phyloP scores from a whole-genome alignment of 2,329 filamentous ascomycete species.

The Cercospora janseana region DNA sequence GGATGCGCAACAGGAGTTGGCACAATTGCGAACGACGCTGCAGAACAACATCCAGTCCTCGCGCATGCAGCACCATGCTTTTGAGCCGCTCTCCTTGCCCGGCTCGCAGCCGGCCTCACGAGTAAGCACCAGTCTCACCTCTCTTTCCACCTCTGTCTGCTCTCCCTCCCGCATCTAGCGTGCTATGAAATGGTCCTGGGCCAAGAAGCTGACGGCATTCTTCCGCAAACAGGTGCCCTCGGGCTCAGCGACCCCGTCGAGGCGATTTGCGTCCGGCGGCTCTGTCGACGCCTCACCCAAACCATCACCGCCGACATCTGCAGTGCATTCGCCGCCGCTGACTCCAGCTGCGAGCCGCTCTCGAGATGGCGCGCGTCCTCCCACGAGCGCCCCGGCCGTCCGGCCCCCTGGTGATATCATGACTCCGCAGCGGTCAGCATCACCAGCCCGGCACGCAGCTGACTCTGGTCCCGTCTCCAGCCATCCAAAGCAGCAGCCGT shows the following conservation, averaged over 20 bases:
- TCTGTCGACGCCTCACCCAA: slow-evolving; percentile 56
- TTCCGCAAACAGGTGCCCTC: slow-evolving; percentile 47
- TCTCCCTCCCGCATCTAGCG: background rate
- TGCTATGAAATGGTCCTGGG: slow-evolving; percentile 19
- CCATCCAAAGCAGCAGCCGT: slow-evolving; percentile 51
- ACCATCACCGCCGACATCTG: slow-evolving; percentile 64
- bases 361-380: slow-evolving; percentile 46
- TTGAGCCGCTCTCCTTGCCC: slow-evolving; percentile 87
- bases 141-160: background rate
- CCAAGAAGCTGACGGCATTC: slow-evolving; percentile 28
- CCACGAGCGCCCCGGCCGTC: slow-evolving; percentile 32
- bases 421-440: slow-evolving; percentile 58
- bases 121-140: slow-evolving; percentile 58
- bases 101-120: slow-evolving; percentile 78
- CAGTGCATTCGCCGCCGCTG: slow-evolving; percentile 82
- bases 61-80: slow-evolving; percentile 81
- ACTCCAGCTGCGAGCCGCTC: slow-evolving; percentile 77
- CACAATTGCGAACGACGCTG: slow-evolving; percentile 68
- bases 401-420: slow-evolving; percentile 54
- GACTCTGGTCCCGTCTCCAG: slow-evolving; percentile 39
- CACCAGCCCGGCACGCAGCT: slow-evolving; percentile 35
- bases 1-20: slow-evolving; percentile 54
- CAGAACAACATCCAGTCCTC: slow-evolving; percentile 77
- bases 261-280: slow-evolving; percentile 43
- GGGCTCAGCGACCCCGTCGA: slow-evolving; percentile 40